Percentiles rank a stretch among this genome's conserved stretches.
These are phyloP conservation scores for Glaciozyma antarctica DNA, from an alignment of 768 basidiomycete genomes.

Conservation along the genomic window DNA sequence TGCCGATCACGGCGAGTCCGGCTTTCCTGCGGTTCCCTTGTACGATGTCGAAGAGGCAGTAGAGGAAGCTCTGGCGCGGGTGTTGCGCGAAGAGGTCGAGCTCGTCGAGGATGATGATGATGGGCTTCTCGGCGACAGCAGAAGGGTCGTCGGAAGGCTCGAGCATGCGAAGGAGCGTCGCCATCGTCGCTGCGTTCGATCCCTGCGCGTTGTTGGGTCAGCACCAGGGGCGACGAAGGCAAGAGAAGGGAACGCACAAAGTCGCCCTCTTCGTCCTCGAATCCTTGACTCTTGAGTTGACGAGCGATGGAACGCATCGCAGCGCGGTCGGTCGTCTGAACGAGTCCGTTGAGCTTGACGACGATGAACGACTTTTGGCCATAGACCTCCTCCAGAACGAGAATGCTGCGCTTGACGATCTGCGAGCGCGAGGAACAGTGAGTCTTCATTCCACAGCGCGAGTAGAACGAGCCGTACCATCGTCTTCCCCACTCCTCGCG, in stretches of 20 bases:
- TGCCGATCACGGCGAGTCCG: slow-evolving; percentile 56
- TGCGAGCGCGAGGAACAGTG: background rate
- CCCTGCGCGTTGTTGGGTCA: slow-evolving; percentile 53
- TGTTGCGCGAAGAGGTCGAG: slow-evolving; percentile 91
- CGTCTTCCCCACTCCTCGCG: slow-evolving; percentile 33
- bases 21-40: slow-evolving; percentile 64
- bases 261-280: slow-evolving; percentile 45
- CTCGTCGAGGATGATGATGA: slow-evolving; percentile 74
- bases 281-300: slow-evolving; percentile 70
- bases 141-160: slow-evolving; percentile 35
- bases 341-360: slow-evolving; percentile 73
- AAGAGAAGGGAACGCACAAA: slow-evolving; percentile 30
- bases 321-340: slow-evolving; percentile 71
- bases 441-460: background rate
- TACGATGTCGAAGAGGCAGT: slow-evolving; percentile 88
- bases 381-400: slow-evolving; percentile 15
- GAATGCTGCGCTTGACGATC: slow-evolving; percentile 31
- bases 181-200: slow-evolving; percentile 40
- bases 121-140: slow-evolving; percentile 45
- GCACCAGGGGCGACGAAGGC: slow-evolving; percentile 43
- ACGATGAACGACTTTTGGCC: slow-evolving; percentile 43
- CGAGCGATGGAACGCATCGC: slow-evolving; percentile 88
- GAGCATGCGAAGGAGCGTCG: slow-evolving; percentile 32
- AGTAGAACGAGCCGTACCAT: slow-evolving; percentile 11
- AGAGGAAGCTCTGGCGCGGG: slow-evolving; percentile 82